Conservation (phyloP, 345 rosid species). For the Lepidium sativum region DNA sequence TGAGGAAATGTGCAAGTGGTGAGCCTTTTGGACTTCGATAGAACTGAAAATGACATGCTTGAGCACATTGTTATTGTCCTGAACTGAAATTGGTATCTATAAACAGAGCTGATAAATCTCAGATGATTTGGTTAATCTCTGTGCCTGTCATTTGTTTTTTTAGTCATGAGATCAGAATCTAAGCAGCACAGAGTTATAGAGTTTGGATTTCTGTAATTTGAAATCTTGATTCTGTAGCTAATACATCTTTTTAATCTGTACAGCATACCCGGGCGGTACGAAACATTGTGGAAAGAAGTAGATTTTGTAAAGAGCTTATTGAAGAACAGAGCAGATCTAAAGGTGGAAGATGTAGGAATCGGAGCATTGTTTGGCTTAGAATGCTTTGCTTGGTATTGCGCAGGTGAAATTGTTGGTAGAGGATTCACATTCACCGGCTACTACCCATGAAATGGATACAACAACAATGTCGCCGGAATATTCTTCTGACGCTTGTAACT, state of each 20-base stretch:
- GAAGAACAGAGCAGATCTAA: conserved; percentile 46
- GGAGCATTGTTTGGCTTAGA: conserved; percentile 57
- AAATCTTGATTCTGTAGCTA: background rate
- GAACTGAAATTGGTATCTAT: background rate
- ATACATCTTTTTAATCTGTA: background rate
- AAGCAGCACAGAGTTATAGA: background rate
- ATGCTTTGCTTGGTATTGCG: conserved; percentile 58
- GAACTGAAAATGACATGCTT: background rate
- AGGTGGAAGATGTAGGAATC: conserved; percentile 50
- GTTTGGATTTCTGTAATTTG: background rate
- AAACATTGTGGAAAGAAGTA: conserved; percentile 51
- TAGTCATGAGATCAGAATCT: background rate
- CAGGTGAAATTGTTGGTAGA: conserved; percentile 58
- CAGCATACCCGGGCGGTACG: conserved; percentile 43
- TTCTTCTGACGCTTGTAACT: background rate
- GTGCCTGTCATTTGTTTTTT: background rate
- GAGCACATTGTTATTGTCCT: background rate
- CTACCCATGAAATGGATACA: conserved; percentile 27
- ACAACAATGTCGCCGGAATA: background rate
- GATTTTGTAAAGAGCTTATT: conserved; percentile 36
- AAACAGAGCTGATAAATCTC: background rate
- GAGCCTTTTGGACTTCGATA: background rate
- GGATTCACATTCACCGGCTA: conserved; percentile 67
- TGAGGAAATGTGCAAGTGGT: background rate
- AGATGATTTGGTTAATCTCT: background rate